Percentiles rank a stretch among this genome's conserved stretches.
Conservation (phyloP, 805 yeast species). For the Metschnikowia dekortorum region DNA sequence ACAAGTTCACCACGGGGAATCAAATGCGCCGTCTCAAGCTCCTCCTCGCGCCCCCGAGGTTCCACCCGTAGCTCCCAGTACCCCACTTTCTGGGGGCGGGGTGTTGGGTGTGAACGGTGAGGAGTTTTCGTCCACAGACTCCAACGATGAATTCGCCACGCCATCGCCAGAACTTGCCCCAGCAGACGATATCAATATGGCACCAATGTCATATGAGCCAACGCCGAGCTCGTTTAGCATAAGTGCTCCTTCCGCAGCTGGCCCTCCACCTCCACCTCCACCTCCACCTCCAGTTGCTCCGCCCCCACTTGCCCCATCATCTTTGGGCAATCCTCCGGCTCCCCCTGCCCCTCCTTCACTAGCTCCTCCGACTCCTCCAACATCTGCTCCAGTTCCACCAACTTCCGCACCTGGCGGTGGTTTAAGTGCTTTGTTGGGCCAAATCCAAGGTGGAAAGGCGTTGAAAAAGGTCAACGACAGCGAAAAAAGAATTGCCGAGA, state of each 20-base stretch:
- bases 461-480: slow-evolving; percentile 49
- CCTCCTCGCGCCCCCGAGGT: not conserved
- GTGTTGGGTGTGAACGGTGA: not conserved
- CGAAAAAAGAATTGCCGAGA: slow-evolving; percentile 44
- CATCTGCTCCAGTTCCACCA: not conserved
- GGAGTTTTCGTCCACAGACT: slow-evolving; percentile 8
- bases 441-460: slow-evolving; percentile 49
- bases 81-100: not conserved
- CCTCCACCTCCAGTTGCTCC: slow-evolving; percentile 1
- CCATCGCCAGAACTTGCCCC: slow-evolving; percentile 16
- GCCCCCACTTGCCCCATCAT: slow-evolving; percentile 5
- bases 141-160: slow-evolving; percentile 15
- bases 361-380: slow-evolving; percentile 2
- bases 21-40: not conserved
- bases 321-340: not conserved
- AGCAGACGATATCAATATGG: slow-evolving; percentile 1
- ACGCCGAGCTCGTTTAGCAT: slow-evolving; percentile 6
- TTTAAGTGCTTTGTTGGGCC: slow-evolving; percentile 51
- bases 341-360: not conserved
- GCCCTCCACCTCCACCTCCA: not conserved
- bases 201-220: slow-evolving; percentile 16
- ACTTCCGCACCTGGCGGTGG: slow-evolving; percentile 16
- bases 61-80: too few relatives aligned
- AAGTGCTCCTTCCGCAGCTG: not conserved
- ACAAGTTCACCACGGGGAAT: not conserved